Evolutionary conservation across 306 rosid species (phyloP), one percentile per base, ranked within the genome.

Genomic region (Astragalus glycyphyllos): DNA sequence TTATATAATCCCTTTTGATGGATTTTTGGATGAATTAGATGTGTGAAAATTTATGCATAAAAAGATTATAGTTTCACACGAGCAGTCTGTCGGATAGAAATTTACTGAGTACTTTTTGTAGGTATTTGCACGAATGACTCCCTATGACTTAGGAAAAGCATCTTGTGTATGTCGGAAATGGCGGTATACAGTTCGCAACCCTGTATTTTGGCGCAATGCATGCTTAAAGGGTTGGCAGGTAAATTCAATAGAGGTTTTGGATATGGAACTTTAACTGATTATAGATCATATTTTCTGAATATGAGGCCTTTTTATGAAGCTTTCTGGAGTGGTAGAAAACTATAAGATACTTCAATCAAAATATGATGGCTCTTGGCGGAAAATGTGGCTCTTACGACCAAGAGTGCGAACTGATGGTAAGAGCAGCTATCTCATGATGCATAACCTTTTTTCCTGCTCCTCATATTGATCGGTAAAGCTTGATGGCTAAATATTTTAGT

Each of bases 201-300:
- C 98, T 84, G 88, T 82, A 44, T 89, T 88, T 79, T 94, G 97
- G 98, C 95, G 97, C 79, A 81, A 51, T 73, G 92, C 97, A 37
- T 94, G 97, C 85, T 82, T 94, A 71, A 94, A 90, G 89, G 98
- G 91, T 76, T 94, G 98, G 98, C 98, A 90, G 98, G 98, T 94
- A 89, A 77, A 65, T 47, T 59, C 76, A 44, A 50, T 69, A 13
- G 68, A 53, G 51, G 74, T 49, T 68, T 76, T 57, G 64, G 53
- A 47, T 59, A 15, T 51, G 49, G 74, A 69, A 12, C 49, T 62
- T 42, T 55, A 71, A 14, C 37, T 75, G 67, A 58, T 13, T 61
- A 50, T 32, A 72, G 38, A 11, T 75, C 31, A 35, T 56, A 63
- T 58, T 75, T 53, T 72, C 74, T 82, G 66, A 78, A 68, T 40